These are phyloP conservation scores for Fusarium burgessii DNA, from an alignment of 2,329 filamentous ascomycete genomes.

Conservation along the genomic window DNA sequence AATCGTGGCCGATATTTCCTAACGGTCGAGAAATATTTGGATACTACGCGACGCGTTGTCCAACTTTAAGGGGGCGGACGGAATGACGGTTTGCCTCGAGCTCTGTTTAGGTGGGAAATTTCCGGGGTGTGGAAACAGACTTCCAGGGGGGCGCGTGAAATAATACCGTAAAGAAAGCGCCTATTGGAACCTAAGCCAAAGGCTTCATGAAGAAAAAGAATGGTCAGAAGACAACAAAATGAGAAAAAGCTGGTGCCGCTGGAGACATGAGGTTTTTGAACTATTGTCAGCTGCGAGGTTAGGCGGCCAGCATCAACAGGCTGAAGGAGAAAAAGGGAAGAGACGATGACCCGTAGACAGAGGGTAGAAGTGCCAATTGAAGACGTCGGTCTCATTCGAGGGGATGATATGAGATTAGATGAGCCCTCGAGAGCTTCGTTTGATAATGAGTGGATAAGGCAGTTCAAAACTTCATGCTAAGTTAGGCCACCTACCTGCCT, in stretches of 20 bases:
- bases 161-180: constrained; percentile 23
- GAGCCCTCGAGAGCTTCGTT: constrained; percentile 29
- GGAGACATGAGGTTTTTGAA: constrained; percentile 48
- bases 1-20: constrained; percentile 31
- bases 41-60: constrained; percentile 52
- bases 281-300: constrained; percentile 27
- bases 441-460: constrained; percentile 32
- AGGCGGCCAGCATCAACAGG: constrained; percentile 25
- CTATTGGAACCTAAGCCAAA: constrained; percentile 41
- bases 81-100: constrained; percentile 40
- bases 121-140: constrained; percentile 42
- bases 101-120: constrained; percentile 40
- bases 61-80: constrained; percentile 46
- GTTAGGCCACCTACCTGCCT: background rate
- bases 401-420: constrained; percentile 36
- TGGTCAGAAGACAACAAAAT: constrained; percentile 37
- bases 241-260: constrained; percentile 45
- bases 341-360: constrained; percentile 16
- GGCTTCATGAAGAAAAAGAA: constrained; percentile 48
- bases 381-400: constrained; percentile 28
- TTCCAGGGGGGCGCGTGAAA: constrained; percentile 41
- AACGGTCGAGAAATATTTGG: constrained; percentile 32
- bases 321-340: constrained; percentile 11
- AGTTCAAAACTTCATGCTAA: constrained; percentile 23
- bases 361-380: constrained; percentile 25